phyloP scores from a whole-genome alignment of 129 eudicot species.

The Centella asiatica region DNA sequence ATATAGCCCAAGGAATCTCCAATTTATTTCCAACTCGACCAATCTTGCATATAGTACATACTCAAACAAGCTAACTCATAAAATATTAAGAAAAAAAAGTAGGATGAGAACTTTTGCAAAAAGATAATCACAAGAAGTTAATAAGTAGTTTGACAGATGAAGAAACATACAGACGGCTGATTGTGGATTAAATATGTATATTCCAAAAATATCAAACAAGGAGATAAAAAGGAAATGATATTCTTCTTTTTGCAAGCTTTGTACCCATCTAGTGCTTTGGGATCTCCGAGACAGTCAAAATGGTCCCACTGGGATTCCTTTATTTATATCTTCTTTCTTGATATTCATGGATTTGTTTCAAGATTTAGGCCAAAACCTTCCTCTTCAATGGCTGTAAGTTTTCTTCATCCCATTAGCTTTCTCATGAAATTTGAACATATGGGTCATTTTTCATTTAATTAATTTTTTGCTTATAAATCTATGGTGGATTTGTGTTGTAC shows the following conservation, averaged over 20 bases:
- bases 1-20: no score
- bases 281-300: conserved; percentile 32
- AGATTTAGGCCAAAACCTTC: conserved; percentile 17
- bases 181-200: no score
- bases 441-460: neutral
- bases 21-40: no score
- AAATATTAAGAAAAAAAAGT: no score
- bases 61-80: no score
- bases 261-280: conserved; percentile 16
- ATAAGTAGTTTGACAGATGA: no score
- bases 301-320: conserved; percentile 30
- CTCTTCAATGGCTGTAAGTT: conserved; percentile 49
- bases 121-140: no score
- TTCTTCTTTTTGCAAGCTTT: neutral
- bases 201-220: no score
- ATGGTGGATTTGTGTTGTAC: no score
- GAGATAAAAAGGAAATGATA: neutral
- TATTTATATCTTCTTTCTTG: conserved; percentile 3
- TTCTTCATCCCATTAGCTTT: neutral
- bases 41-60: no score
- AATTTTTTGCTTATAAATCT: neutral
- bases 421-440: neutral
- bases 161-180: no score
- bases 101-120: no score
- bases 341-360: conserved; percentile 11